phyloP scores from a whole-genome alignment of 352 stramenopile genomes.

The Globisporangium acanthophoron region DNA sequence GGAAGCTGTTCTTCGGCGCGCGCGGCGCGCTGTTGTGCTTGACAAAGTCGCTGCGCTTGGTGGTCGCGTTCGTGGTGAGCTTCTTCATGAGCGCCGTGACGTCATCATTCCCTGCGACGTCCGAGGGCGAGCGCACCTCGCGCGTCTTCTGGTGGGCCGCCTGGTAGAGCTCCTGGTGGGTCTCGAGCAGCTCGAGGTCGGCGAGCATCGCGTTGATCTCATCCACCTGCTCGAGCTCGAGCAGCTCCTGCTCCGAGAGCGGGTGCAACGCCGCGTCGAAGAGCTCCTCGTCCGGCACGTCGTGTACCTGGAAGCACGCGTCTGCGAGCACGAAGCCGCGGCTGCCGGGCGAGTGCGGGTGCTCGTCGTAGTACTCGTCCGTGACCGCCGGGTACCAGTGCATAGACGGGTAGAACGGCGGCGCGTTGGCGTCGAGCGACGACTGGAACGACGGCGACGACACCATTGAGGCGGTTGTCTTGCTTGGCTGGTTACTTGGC shows the following conservation, averaged over 20 bases:
- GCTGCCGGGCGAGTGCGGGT: slow-evolving; percentile 49
- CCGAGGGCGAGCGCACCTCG: not conserved
- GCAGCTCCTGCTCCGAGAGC: slow-evolving; percentile 47
- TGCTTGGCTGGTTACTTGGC: too few relatives aligned
- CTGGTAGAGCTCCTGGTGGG: slow-evolving; percentile 42
- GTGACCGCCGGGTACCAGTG: slow-evolving; percentile 48
- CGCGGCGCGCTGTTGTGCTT: not conserved
- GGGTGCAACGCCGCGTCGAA: slow-evolving; percentile 67
- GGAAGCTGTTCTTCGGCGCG: not conserved
- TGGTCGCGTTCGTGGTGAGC: not conserved
- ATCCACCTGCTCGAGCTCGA: slow-evolving; percentile 71
- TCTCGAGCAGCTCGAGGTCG: slow-evolving; percentile 76
- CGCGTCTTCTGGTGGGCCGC: slow-evolving; percentile 9
- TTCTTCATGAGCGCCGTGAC: not conserved
- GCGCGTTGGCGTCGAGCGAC: slow-evolving; percentile 44
- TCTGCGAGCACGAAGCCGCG: slow-evolving; percentile 63
- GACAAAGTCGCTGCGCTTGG: not conserved
- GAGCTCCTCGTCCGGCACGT: slow-evolving; percentile 73
- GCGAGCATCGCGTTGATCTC: slow-evolving; percentile 76
- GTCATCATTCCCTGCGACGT: not conserved
- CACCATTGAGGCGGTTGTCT: not conserved
- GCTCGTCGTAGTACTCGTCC: slow-evolving; percentile 62
- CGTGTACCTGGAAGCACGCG: slow-evolving; percentile 34
- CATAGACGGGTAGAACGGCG: slow-evolving; percentile 56
- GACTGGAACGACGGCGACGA: slow-evolving; percentile 30